These are phyloP conservation scores for Xerocomus spinulosus DNA, from an alignment of 768 basidiomycete species.

Conservation along the genomic window DNA sequence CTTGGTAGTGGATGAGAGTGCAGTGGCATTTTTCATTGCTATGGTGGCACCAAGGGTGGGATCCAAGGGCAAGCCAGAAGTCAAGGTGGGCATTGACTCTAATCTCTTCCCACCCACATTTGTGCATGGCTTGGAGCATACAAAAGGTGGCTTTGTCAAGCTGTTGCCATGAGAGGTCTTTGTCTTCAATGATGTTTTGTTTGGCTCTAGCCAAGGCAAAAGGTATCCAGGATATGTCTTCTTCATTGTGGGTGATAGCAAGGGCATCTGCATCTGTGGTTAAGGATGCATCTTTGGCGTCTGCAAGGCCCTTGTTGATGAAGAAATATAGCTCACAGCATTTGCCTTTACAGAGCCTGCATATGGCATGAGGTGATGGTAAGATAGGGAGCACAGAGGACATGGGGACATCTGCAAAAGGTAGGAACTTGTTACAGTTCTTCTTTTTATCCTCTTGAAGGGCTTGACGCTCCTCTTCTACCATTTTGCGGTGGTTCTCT, in stretches of 20 bases:
- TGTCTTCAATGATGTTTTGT: not conserved
- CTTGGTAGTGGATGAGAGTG: not conserved
- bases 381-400: not conserved
- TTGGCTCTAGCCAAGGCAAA: not conserved
- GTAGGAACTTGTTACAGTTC: not conserved
- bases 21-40: not conserved
- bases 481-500: not conserved
- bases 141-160: not conserved
- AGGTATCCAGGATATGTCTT: not conserved
- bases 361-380: not conserved
- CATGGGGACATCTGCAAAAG: not conserved
- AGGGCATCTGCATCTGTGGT: not conserved
- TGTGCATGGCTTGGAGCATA: not conserved
- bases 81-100: not conserved
- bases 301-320: constrained; percentile 1
- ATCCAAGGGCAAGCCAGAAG: not conserved
- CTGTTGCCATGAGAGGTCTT: constrained; percentile 1
- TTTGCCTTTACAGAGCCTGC: not conserved
- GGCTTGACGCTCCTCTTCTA: not conserved
- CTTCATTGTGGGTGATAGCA: not conserved
- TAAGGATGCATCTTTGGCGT: not conserved
- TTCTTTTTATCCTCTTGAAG: not conserved
- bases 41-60: not conserved
- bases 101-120: not conserved
- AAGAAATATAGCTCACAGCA: not conserved